Conservation (phyloP, 495 filamentous ascomycete species). For the Neurospora sp. region DNA sequence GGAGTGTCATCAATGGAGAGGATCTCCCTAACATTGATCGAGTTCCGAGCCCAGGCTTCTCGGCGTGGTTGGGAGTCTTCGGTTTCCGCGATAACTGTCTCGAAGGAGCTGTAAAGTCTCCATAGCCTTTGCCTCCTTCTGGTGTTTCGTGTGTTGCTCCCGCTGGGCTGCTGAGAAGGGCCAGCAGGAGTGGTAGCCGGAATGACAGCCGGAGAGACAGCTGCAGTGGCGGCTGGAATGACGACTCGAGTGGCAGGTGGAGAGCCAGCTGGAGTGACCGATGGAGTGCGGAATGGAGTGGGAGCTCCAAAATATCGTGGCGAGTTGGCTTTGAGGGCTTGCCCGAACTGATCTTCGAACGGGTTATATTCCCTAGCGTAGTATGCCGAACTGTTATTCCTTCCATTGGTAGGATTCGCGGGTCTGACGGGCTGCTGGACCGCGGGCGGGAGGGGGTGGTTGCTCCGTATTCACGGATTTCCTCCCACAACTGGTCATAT, state of each 20-base stretch:
- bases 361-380: not conserved
- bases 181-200: not conserved
- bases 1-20: not conserved
- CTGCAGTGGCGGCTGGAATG: not conserved
- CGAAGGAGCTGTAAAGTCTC: not conserved
- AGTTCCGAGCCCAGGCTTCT: not conserved
- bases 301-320: not conserved
- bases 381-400: not conserved
- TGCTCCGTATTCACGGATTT: not conserved
- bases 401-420: too few relatives aligned
- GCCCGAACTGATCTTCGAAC: not conserved
- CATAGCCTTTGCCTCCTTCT: not conserved
- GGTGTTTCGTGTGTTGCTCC: not conserved
- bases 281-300: not conserved
- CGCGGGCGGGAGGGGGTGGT: not conserved
- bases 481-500: not conserved
- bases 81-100: not conserved
- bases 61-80: not conserved
- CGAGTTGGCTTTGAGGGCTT: not conserved
- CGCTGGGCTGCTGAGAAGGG: not conserved
- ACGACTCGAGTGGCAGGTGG: not conserved
- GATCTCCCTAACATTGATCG: not conserved
- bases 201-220: not conserved
- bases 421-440: not conserved
- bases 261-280: not conserved